Evolutionary conservation across 768 basidiomycete species (phyloP).

Genomic region (Cystofilobasidium ferigula): DNA sequence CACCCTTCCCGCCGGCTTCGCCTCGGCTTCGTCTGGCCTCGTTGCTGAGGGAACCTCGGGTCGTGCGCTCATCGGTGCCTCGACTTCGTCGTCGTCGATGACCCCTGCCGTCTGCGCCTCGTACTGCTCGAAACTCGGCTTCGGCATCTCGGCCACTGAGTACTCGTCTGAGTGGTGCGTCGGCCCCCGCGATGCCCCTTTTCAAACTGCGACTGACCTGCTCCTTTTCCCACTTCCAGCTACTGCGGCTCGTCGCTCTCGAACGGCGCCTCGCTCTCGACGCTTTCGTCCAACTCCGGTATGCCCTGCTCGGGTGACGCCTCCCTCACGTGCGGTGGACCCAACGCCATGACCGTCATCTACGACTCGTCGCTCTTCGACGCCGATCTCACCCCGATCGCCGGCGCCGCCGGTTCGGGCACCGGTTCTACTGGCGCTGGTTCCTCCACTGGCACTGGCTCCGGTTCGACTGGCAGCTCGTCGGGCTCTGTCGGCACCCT

Average conservation of each 20-base stretch:
- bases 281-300: slow-evolving; percentile 27
- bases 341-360: not conserved
- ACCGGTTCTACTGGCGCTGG: no score
- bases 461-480: no score
- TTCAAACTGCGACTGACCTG: not conserved
- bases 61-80: slow-evolving; percentile 30
- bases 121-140: slow-evolving; percentile 29
- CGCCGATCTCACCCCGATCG: slow-evolving; percentile 21
- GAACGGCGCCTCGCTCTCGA: slow-evolving; percentile 39
- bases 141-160: slow-evolving; percentile 29
- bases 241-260: slow-evolving; percentile 47
- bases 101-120: slow-evolving; percentile 29
- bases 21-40: not conserved
- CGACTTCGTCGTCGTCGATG: slow-evolving; percentile 26
- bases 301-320: slow-evolving; percentile 31
- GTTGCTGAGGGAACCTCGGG: slow-evolving; percentile 13
- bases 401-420: no score
- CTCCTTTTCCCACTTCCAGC: slow-evolving; percentile 15
- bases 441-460: no score
- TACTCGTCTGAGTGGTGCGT: slow-evolving; percentile 27
- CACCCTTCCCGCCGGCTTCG: slow-evolving; percentile 13
- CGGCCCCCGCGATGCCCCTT: no score
- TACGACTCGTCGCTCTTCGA: slow-evolving; percentile 28
- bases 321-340: not conserved
- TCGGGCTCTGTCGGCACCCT: not conserved